A percentile compares a stretch with the other conserved stretches of the same genome.
Evolutionary conservation across 202 grass and related monocot species (phyloP).

Genomic region (Brachypodium distachyon): DNA sequence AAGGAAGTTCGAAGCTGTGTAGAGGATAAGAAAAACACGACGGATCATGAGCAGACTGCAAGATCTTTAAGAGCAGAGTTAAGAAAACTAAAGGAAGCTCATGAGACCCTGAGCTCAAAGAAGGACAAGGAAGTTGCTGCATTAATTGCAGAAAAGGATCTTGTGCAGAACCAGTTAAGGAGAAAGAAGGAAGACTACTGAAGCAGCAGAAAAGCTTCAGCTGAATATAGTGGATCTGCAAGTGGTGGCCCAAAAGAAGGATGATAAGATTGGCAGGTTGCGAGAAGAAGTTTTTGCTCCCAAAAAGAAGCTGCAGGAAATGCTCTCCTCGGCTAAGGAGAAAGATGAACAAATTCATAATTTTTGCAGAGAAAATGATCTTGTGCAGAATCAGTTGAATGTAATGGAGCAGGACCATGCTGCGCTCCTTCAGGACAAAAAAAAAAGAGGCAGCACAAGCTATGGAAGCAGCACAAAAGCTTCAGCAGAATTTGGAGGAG

Average conservation of each 20-base stretch:
- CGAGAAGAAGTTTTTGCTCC: constrained; percentile 14
- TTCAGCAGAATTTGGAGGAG: too few relatives aligned
- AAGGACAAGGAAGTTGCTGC: constrained; percentile 49
- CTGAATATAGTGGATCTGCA: constrained; percentile 24
- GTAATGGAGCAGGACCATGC: too few relatives aligned
- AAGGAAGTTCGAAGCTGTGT: not conserved
- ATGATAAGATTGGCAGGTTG: constrained; percentile 24
- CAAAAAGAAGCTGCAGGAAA: constrained; percentile 16
- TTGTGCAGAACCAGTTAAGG: constrained; percentile 66
- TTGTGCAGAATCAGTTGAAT: too few relatives aligned
- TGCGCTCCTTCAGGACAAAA: too few relatives aligned
- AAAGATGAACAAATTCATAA: constrained; percentile 16
- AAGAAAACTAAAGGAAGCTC: constrained; percentile 43
- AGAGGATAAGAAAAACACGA: not conserved
- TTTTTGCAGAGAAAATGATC: too few relatives aligned
- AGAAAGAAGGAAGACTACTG: constrained; percentile 32
- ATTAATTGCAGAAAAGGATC: constrained; percentile 36
- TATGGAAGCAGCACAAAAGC: too few relatives aligned
- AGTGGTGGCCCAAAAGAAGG: constrained; percentile 34
- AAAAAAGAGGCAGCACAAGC: too few relatives aligned
- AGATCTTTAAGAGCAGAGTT: constrained; percentile 30
- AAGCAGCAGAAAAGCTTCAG: constrained; percentile 37
- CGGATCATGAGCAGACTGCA: not conserved
- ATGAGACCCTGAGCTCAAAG: constrained; percentile 34
- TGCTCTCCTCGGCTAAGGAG: constrained; percentile 22